Conservation (phyloP, 78 protist genomes). For the Speleostelium caveatum region DNA sequence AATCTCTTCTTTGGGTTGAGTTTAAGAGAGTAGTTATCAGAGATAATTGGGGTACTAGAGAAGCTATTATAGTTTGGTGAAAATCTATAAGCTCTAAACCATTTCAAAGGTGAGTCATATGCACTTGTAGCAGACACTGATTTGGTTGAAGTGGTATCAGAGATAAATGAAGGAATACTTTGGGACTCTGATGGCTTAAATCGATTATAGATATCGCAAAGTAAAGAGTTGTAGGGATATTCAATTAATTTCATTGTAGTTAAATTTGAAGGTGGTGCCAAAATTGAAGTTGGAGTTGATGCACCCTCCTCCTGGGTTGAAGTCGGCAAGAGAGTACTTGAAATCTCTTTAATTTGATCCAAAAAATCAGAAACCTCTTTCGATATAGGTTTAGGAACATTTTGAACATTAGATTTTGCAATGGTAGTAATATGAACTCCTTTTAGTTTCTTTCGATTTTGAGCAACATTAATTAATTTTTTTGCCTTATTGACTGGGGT, state of each 20-base stretch:
- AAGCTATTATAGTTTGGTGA: neutral
- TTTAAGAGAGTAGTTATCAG: constrained; percentile 25
- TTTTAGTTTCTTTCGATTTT: neutral
- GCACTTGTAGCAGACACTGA: too few relatives aligned
- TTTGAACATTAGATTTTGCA: too few relatives aligned
- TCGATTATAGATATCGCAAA: neutral
- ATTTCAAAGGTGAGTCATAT: constrained; percentile 43
- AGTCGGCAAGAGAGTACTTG: neutral
- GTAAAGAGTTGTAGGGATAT: neutral
- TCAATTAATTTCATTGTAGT: neutral
- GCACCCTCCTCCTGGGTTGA: neutral
- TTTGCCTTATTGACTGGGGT: neutral
- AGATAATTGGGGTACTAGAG: neutral
- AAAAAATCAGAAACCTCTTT: too few relatives aligned
- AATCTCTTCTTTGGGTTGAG: constrained; percentile 18
- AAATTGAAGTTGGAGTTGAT: neutral
- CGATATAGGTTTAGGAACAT: too few relatives aligned
- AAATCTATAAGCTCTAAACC: constrained; percentile 38
- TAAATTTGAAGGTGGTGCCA: neutral
- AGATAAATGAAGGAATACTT: too few relatives aligned
- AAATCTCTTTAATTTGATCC: neutral
- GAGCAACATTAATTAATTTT: neutral
- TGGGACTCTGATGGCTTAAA: neutral
- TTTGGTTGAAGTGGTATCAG: too few relatives aligned
- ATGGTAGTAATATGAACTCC: neutral